Evolutionary conservation across 768 basidiomycete species (phyloP).

Genomic region (Pleurotus ostreatus): DNA sequence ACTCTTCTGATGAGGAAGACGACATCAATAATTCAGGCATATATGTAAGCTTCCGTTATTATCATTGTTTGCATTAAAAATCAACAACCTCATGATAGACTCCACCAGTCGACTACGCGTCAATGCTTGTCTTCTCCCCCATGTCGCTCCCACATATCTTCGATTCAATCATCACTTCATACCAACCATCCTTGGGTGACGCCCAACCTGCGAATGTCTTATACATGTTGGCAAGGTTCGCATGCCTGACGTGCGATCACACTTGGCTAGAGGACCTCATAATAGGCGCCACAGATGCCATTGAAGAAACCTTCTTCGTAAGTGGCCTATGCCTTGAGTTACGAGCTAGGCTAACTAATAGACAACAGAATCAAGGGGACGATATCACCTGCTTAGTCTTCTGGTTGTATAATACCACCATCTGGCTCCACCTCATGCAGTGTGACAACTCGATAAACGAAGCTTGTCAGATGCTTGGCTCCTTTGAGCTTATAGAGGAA

Average conservation of each 20-base stretch:
- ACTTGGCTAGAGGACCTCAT: slow-evolving; percentile 92
- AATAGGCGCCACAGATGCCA: slow-evolving; percentile 84
- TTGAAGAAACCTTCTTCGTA: slow-evolving; percentile 91
- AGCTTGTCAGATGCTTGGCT: slow-evolving; percentile 79
- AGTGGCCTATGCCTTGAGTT: slow-evolving; percentile 25
- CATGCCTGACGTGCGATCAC: slow-evolving; percentile 86
- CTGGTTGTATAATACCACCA: slow-evolving; percentile 90
- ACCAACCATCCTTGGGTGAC: slow-evolving; percentile 66
- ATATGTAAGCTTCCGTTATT: slow-evolving; percentile 31
- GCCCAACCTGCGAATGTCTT: slow-evolving; percentile 87
- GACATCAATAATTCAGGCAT: slow-evolving; percentile 43
- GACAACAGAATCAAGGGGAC: slow-evolving; percentile 67
- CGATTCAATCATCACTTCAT: slow-evolving; percentile 76
- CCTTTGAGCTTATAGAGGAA: slow-evolving; percentile 85
- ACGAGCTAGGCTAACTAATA: slow-evolving; percentile 8
- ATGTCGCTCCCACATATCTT: slow-evolving; percentile 73
- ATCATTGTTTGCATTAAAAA: background rate
- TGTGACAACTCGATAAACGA: slow-evolving; percentile 77
- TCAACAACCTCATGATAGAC: slow-evolving; percentile 44
- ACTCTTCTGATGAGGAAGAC: slow-evolving; percentile 39
- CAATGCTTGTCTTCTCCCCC: slow-evolving; percentile 94
- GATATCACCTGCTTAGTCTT: slow-evolving; percentile 86
- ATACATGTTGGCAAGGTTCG: slow-evolving; percentile 90
- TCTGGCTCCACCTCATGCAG: slow-evolving; percentile 88
- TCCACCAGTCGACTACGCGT: slow-evolving; percentile 68